These are phyloP conservation scores for Pseudovirgaria hyperparasitica DNA, from an alignment of 2,329 filamentous ascomycete species.

Conservation along the genomic window DNA sequence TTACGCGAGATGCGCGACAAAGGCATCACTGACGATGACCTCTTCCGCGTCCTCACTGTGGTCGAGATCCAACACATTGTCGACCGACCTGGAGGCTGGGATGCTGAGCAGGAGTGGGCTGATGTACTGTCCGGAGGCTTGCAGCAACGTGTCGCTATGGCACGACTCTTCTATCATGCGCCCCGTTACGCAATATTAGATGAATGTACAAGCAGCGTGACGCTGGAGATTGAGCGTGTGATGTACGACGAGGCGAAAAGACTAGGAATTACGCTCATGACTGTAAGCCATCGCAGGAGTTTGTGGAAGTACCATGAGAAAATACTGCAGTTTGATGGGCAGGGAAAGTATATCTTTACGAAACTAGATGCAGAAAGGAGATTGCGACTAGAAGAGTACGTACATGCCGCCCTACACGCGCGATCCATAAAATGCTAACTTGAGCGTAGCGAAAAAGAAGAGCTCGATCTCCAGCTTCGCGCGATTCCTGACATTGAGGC, in stretches of 20 bases:
- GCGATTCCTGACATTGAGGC: constrained; percentile 81
- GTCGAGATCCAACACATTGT: constrained; percentile 78
- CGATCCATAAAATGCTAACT: constrained; percentile 2
- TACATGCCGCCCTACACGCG: constrained; percentile 8
- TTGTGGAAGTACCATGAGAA: constrained; percentile 93
- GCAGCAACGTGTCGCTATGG: constrained; percentile 95
- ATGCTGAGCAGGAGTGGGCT: constrained; percentile 92
- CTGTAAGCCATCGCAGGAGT: constrained; percentile 79
- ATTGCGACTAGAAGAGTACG: constrained; percentile 71
- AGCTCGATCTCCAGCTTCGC: constrained; percentile 72
- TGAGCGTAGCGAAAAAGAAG: constrained; percentile 65
- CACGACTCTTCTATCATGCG: constrained; percentile 82
- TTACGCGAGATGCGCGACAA: constrained; percentile 77
- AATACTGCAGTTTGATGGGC: constrained; percentile 93
- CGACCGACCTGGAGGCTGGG: constrained; percentile 70
- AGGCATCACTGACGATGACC: constrained; percentile 68
- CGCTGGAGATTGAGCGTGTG: constrained; percentile 80
- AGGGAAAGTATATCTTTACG: constrained; percentile 84
- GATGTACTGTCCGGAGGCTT: constrained; percentile 85
- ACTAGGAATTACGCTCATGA: constrained; percentile 90
- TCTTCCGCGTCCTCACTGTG: constrained; percentile 61
- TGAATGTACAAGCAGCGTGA: constrained; percentile 93
- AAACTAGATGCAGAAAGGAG: constrained; percentile 76
- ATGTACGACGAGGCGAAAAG: constrained; percentile 97
- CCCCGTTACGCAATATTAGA: constrained; percentile 92